phyloP scores from a whole-genome alignment of 306 rosid species.

The Pueraria montana region DNA sequence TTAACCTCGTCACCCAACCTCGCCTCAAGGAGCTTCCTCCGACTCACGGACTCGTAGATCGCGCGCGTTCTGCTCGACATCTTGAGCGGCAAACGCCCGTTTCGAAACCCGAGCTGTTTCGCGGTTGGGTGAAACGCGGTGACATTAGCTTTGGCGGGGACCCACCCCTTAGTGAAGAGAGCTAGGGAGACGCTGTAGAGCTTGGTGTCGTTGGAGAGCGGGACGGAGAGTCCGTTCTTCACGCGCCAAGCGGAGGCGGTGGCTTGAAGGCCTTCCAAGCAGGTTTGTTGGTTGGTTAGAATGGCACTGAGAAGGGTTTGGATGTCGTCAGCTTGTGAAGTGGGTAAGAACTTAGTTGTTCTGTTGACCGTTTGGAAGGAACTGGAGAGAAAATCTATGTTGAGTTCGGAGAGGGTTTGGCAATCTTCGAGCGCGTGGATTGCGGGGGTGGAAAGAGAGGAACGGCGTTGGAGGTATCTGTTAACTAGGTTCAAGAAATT shows the following conservation, averaged over 20 bases:
- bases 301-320: conserved; percentile 77
- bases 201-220: conserved; percentile 70
- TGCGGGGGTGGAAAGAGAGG: conserved; percentile 52
- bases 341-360: conserved; percentile 41
- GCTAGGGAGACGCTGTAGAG: conserved; percentile 78
- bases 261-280: conserved; percentile 72
- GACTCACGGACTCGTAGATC: conserved; percentile 64
- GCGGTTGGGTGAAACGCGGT: conserved; percentile 26
- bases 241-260: conserved; percentile 64
- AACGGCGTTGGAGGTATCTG: conserved; percentile 49
- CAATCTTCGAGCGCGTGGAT: conserved; percentile 79
- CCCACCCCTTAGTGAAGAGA: conserved; percentile 79
- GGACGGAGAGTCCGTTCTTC: conserved; percentile 55
- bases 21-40: conserved; percentile 58
- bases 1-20: conserved; percentile 33
- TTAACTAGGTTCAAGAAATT: conserved; percentile 56
- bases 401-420: conserved; percentile 56
- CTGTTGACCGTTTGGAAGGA: conserved; percentile 55
- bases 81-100: conserved; percentile 68
- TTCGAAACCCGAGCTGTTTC: conserved; percentile 51
- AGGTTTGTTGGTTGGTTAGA: conserved; percentile 81
- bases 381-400: conserved; percentile 65
- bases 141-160: conserved; percentile 55
- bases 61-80: conserved; percentile 65
- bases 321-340: conserved; percentile 59